Evolutionary conservation across 345 rosid genomes (phyloP), one percentile per base, ranked within the genome.

Genomic region (Eucalyptus cladocalyx): DNA sequence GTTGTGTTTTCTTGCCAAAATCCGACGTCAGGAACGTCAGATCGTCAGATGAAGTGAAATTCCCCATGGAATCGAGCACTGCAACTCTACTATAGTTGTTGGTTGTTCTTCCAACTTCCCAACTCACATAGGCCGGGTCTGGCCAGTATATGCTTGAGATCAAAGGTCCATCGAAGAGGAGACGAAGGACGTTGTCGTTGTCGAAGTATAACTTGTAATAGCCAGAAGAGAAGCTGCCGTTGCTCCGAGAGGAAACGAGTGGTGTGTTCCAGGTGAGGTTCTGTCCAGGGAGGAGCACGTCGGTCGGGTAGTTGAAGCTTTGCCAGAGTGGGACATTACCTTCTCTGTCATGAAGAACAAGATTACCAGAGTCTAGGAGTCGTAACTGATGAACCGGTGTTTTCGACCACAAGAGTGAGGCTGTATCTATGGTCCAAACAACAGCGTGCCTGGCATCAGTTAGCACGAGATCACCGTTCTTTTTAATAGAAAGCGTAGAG

Each of bases 251-350:
- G 1, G 94, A 92, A 37, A 89, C 76, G 14, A 93, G 92, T 48
- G 43, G 40, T 13, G 87, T 45, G 72, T 85, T 60, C 49, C 40
- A 60, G 7, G 91, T 88, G 18, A 93, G 53, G 23, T n/a, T 62
- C 48, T 93, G 94, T 6, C 30, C 65, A 40, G 93, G 93, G 86
- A 92, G 92, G 65, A 93, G 92, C 14, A 92, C 91, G 37, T 93
- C 87, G 4, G 93, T 93, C 5, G 93, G 94, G 30, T 32, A 83
- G 86, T 93, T 90, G 85, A 91, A 92, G 90, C 93, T 92, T 86
- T 92, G 92, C 94, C 93, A 94, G 14, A 60, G 14, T 37, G 89
- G 21, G 21, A 45, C 19, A 10, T 2, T 18, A 14, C 80, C 90
- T 7, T 67, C 43, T 4, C 4, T 2, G 58, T 81, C 40, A 3